A percentile compares a stretch with the other conserved stretches of the same genome.
These are phyloP conservation scores for Leccinellum albellum DNA, from an alignment of 768 basidiomycete genomes.

Conservation along the genomic window DNA sequence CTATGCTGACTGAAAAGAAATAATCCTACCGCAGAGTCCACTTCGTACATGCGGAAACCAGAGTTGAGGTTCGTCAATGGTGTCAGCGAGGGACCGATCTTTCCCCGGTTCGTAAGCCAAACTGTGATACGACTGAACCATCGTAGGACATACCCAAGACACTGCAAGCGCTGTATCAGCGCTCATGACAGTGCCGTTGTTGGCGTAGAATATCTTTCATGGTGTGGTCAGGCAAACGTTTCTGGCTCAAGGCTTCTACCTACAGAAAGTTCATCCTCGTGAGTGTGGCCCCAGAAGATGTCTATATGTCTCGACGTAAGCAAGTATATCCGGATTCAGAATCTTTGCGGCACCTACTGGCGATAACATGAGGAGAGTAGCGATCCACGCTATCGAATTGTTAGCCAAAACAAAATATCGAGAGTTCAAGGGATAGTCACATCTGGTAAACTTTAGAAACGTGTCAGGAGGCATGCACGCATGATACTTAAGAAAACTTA, in stretches of 20 bases:
- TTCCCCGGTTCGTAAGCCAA: background rate
- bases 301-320: slow-evolving; percentile 30
- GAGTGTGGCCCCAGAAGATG: slow-evolving; percentile 70
- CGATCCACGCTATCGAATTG: slow-evolving; percentile 35
- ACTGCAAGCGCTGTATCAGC: slow-evolving; percentile 50
- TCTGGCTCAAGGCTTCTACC: background rate
- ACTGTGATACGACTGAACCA: background rate
- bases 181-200: slow-evolving; percentile 57
- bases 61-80: slow-evolving; percentile 60
- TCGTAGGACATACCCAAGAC: slow-evolving; percentile 35
- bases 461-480: background rate
- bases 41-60: slow-evolving; percentile 23
- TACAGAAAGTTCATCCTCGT: slow-evolving; percentile 64
- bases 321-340: background rate
- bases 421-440: slow-evolving; percentile 18
- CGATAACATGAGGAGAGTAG: slow-evolving; percentile 43
- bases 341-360: slow-evolving; percentile 26
- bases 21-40: slow-evolving; percentile 30
- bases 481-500: slow-evolving; percentile 18
- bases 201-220: slow-evolving; percentile 61
- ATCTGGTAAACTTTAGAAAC: slow-evolving; percentile 38
- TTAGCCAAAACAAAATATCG: background rate
- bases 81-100: slow-evolving; percentile 52
- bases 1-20: background rate
- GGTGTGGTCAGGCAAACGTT: background rate